Evolutionary conservation across 2,329 filamentous ascomycete species (phyloP), one percentile per base, ranked within the genome.

Genomic region (Cladobotryum mycophilum): DNA sequence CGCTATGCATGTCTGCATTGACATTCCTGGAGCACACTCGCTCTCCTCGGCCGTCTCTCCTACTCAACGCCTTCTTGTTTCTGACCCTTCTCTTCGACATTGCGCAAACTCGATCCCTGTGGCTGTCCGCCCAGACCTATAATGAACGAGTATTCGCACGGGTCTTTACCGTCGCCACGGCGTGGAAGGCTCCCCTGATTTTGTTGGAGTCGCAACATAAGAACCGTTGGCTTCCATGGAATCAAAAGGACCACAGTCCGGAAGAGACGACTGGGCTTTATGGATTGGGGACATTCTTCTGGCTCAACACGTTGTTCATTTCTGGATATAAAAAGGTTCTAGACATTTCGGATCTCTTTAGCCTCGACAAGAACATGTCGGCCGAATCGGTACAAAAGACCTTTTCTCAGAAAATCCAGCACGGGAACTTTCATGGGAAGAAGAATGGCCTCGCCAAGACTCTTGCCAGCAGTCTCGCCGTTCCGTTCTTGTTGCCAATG

Each of bases 41-140:
- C 13, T 62, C 69, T 1, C 62, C 61, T 0, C 63, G 71, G 1
- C 74, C 75, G 0, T 78, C 75, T 0, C 60, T 70, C 0, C 47
- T 78, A 3, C 58, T 79, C 13, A 67, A 59, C n/a, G 53, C 58
- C 11, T 78, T 71, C 45, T 53, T 78, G 3, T 54, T 70, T 8
- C 37, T 76, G 3, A 71, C 71, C 1, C 55, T 74, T 0, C 56
- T 78, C 2, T 65, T 77, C 22, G 76, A 79, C 38, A 57, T 67
- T 3, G 66, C 67, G 0, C 70, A 71, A 52, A 61, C 64, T 0
- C 64, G 76, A 5, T 51, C 53, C 7, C 52, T 61, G 4, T 49
- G 51, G 48, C 40, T 49, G 2, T 20, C 52, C 2, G 51, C 52
- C 2, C 41, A 34, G 14, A 54, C 60, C 69, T 67, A 3, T 17